Evolutionary conservation across 1,284 basidiomycete genomes (phyloP).

Genomic region (Sutorius eximius): DNA sequence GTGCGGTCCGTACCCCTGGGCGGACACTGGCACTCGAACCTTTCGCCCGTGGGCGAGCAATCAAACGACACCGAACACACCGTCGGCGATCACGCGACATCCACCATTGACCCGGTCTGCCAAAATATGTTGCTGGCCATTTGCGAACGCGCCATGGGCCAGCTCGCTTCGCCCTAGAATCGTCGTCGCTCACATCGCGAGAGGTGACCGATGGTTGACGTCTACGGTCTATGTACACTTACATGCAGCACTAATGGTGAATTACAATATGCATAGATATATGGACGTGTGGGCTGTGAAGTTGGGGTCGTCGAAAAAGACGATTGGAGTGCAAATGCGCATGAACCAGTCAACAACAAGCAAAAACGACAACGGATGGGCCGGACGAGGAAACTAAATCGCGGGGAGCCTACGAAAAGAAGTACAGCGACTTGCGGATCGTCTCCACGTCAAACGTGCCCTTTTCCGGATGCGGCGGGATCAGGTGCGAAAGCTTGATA

Average conservation of each 20-base stretch:
- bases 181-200: not conserved
- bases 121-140: slow-evolving; percentile 30
- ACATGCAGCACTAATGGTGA: slow-evolving; percentile 14
- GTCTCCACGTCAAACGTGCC: slow-evolving; percentile 86
- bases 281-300: not conserved
- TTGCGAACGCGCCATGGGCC: slow-evolving; percentile 26
- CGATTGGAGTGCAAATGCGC: not conserved
- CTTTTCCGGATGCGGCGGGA: slow-evolving; percentile 85
- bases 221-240: slow-evolving; percentile 16
- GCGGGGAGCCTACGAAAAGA: slow-evolving; percentile 69
- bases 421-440: slow-evolving; percentile 84
- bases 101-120: slow-evolving; percentile 25
- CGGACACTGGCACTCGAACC: not conserved
- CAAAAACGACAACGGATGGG: not conserved
- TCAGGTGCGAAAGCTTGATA: slow-evolving; percentile 71
- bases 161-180: slow-evolving; percentile 7
- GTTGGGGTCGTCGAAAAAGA: not conserved
- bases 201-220: not conserved
- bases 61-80: not conserved
- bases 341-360: slow-evolving; percentile 3
- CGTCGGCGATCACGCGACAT: not conserved
- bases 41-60: not conserved
- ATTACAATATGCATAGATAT: slow-evolving; percentile 29
- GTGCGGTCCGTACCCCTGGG: slow-evolving; percentile 7
- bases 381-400: not conserved